A percentile compares a stretch with the other conserved stretches of the same genome.
Evolutionary conservation across 768 basidiomycete species (phyloP).

Genomic region (Mycena metata): DNA sequence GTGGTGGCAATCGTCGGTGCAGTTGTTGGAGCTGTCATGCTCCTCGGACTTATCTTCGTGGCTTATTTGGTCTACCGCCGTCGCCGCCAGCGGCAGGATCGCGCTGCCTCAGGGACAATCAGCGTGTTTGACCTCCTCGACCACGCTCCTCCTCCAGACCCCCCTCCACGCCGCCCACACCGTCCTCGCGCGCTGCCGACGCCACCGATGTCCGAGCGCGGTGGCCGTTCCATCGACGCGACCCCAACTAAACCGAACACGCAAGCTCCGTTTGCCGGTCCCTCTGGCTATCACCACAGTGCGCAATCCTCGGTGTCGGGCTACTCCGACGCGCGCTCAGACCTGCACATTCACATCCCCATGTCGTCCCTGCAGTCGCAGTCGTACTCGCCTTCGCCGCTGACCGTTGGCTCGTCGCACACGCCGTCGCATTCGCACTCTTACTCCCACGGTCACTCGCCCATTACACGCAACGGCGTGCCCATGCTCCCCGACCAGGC

Average conservation of each 20-base stretch:
- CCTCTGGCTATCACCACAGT: slow-evolving; percentile 15
- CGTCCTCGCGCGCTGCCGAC: slow-evolving; percentile 11
- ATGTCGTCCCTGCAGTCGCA: slow-evolving; percentile 11
- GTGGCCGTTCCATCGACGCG: slow-evolving; percentile 32
- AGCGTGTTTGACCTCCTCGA: slow-evolving; percentile 33
- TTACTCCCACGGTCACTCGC: slow-evolving; percentile 24
- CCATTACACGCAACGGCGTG: slow-evolving; percentile 35
- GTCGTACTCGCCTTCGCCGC: neutral
- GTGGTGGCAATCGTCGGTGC: slow-evolving; percentile 24
- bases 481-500: slow-evolving; percentile 31
- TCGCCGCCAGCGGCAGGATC: neutral
- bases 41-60: slow-evolving; percentile 19
- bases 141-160: slow-evolving; percentile 6
- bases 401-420: neutral
- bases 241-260: slow-evolving; percentile 23
- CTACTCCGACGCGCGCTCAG: slow-evolving; percentile 23
- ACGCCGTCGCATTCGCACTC: slow-evolving; percentile 8
- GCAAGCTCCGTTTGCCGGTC: neutral
- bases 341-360: slow-evolving; percentile 36
- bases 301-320: slow-evolving; percentile 28
- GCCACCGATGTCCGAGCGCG: slow-evolving; percentile 12
- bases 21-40: slow-evolving; percentile 16
- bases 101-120: slow-evolving; percentile 17
- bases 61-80: slow-evolving; percentile 15
- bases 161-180: neutral